Base-by-base conservation (phyloP, 192 early-diverging fungal species). In the Nowakowskiella sp. region DNA sequence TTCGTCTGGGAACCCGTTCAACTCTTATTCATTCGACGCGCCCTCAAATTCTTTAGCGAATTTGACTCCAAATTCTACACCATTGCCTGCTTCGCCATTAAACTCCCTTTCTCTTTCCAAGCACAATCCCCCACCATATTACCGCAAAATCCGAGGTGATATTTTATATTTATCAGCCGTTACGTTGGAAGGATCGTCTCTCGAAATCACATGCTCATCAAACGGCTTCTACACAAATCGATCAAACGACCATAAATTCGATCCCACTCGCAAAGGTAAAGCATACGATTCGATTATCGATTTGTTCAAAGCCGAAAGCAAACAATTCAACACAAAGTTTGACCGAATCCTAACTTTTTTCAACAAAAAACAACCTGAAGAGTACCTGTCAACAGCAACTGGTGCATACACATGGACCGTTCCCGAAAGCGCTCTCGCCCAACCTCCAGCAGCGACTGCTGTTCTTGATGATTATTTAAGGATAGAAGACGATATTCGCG, bases 81-180 rank as follows among this genome's bases (percentile, higher is more conserved):
- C 19, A 44, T 21, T 68, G 62, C 26, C 44, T 76, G 45, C n/a
- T n/a, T n/a, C 81, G 83, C 4, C 67, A 81, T 49, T 88, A 48
- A 84, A 83, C 50, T 81, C 78, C 47, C 62, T 98, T 49, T 62
- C 78, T 10, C 58, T 92, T 22, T 95, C 92, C 49, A 79, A 82
- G 24, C 97, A 94, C 93, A 99, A 97, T 65, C 92, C 93, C 22
- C 86, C 89, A 9, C 84, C 90, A 4, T 77, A 79, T 29, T 63
- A 81, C 47, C 80, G 83, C 28, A 78, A 82, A 45, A 68, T 86
- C 23, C 76, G 56, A 32, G 82, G 87, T n/a, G 91, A 99, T 60
- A 73, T 97, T 49, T 52, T 99, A 49, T 99, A 99, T 64, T 58
- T 99, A 46, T 75, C 68, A n/a, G 82, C 86, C 6, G 81, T 76